Percentiles rank a stretch among this genome's conserved stretches.
These are phyloP conservation scores for Sclerospora graminicola DNA, from an alignment of 352 stramenopile genomes.

Conservation along the genomic window DNA sequence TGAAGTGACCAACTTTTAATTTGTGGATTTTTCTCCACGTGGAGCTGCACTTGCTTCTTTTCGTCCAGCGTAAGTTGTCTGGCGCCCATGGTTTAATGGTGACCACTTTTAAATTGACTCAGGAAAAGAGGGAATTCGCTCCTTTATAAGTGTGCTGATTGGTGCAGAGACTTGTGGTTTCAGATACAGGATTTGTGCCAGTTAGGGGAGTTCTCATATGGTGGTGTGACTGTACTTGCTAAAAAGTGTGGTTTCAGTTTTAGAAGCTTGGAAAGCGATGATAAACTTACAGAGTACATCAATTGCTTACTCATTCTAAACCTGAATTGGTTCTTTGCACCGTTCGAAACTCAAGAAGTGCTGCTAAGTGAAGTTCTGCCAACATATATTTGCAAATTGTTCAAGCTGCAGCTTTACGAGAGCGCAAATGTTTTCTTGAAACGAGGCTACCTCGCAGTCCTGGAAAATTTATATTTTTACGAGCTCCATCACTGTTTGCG, in stretches of 20 bases:
- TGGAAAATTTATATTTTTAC: slow-evolving; percentile 6
- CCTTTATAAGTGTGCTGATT: too few species aligned
- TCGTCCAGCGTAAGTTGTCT: too few species aligned
- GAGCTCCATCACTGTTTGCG: slow-evolving; percentile 10
- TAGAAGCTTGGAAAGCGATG: slow-evolving; percentile 35
- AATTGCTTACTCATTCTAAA: slow-evolving; percentile 68
- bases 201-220: too few species aligned
- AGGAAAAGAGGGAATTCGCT: too few species aligned
- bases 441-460: slow-evolving; percentile 5
- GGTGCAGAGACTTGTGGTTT: too few species aligned
- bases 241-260: slow-evolving; percentile 45
- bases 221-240: too few species aligned
- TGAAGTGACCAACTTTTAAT: too few species aligned
- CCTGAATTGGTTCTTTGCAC: slow-evolving; percentile 66
- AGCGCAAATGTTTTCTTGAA: slow-evolving; percentile 8
- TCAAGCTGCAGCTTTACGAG: slow-evolving; percentile 18
- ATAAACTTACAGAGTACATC: slow-evolving; percentile 32
- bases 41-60: too few species aligned
- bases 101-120: too few species aligned
- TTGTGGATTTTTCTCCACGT: too few species aligned
- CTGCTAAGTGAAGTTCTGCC: slow-evolving; percentile 51
- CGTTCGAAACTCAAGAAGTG: slow-evolving; percentile 66
- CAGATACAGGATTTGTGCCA: too few species aligned
- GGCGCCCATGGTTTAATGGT: too few species aligned
- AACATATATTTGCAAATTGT: slow-evolving; percentile 45